Evolutionary conservation across 225 moss, liverwort and hornwort genomes (phyloP).

Genomic region (Pleurozium schreberi): DNA sequence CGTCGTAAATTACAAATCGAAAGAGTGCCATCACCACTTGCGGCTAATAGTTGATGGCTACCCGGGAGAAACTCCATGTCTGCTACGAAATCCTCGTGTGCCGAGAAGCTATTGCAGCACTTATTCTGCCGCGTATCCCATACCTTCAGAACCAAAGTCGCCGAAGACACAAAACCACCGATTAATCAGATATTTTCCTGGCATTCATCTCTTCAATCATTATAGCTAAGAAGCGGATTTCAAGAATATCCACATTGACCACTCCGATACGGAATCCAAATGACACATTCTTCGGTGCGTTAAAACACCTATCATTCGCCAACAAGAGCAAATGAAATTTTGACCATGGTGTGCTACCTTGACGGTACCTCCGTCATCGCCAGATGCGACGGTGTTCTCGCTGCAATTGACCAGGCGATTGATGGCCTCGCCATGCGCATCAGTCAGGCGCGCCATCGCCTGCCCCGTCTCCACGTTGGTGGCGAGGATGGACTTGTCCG

Average conservation of each 20-base stretch:
- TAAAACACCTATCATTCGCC: not conserved
- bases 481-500: conserved; percentile 75
- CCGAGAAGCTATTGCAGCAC: conserved; percentile 61
- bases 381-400: conserved; percentile 65
- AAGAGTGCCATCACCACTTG: conserved; percentile 88
- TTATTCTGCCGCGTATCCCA: conserved; percentile 85
- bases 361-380: conserved; percentile 76
- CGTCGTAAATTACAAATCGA: conserved; percentile 70
- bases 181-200: not conserved
- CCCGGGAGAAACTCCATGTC: conserved; percentile 90
- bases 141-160: not conserved
- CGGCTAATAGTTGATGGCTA: conserved; percentile 59
- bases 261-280: not conserved
- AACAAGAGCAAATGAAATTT: not conserved
- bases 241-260: not conserved
- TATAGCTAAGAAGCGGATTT: not conserved
- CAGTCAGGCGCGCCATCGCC: conserved; percentile 50
- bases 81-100: conserved; percentile 75
- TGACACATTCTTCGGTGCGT: not conserved
- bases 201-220: not conserved
- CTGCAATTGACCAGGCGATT: conserved; percentile 73
- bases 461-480: conserved; percentile 77
- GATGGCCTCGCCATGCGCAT: conserved; percentile 63
- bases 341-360: conserved; percentile 12
- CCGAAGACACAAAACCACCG: not conserved